Evolutionary conservation across 352 stramenopile genomes (phyloP).

Genomic region (Globisporangium canariense): DNA sequence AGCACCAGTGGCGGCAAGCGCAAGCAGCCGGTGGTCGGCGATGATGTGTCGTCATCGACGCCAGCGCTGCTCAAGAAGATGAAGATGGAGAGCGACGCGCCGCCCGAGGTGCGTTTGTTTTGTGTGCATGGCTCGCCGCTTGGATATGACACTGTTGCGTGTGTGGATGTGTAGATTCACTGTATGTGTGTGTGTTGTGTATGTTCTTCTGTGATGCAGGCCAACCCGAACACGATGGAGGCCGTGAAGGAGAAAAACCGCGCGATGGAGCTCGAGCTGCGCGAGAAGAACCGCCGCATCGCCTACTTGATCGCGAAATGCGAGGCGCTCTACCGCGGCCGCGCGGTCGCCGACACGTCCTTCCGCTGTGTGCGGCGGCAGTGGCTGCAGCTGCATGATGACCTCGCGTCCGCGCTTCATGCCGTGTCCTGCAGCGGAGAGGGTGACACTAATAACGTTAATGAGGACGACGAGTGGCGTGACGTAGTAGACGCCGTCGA

Average conservation of each 20-base stretch:
- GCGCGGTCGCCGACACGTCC: constrained; percentile 39
- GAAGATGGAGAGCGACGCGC: constrained; percentile 56
- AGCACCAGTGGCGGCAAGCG: constrained; percentile 3
- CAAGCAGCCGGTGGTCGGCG: neutral
- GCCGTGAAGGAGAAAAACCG: constrained; percentile 71
- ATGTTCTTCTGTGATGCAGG: constrained; percentile 19
- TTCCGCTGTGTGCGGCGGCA: constrained; percentile 59
- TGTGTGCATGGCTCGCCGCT: too few species aligned
- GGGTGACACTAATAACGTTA: constrained; percentile 2
- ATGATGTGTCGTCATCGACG: neutral
- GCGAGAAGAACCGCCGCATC: constrained; percentile 83
- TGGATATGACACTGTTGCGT: neutral
- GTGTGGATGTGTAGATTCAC: neutral
- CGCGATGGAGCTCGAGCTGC: constrained; percentile 67
- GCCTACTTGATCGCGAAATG: constrained; percentile 61
- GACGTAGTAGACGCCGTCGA: constrained; percentile 33
- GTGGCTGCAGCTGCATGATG: constrained; percentile 69
- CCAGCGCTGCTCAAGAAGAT: constrained; percentile 49
- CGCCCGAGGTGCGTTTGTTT: constrained; percentile 36
- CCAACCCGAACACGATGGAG: constrained; percentile 76
- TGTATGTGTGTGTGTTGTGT: neutral
- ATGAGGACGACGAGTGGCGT: constrained; percentile 30
- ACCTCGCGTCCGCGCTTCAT: constrained; percentile 30
- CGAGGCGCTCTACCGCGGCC: constrained; percentile 59
- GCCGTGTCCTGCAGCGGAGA: constrained; percentile 11